Evolutionary conservation across 208 protist genomes (phyloP), one percentile per base, ranked within the genome.

Genomic region (Trypanosoma vivax): DNA sequence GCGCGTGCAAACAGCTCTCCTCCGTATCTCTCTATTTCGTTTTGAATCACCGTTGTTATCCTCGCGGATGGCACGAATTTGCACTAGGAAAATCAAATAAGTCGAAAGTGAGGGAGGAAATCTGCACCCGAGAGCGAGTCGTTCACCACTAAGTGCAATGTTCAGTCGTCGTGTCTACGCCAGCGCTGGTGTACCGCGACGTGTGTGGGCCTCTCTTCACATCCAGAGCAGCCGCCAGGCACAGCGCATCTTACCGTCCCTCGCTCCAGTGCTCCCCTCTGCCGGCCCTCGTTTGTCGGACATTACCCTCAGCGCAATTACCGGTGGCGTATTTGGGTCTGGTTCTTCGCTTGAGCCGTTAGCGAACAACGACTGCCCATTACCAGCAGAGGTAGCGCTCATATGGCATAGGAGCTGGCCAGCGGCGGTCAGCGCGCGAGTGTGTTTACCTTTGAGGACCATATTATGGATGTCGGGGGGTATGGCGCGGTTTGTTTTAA

Each of bases 151-250:
- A n/a, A 13, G 7, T 14, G 43, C 7, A 6, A 92, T 92, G 84
- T 92, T 92, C 54, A 74, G 77, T 31, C 76, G 84, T 40, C 84
- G 84, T 41, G 76, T 88, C 5, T 92, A 87, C 54, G 76, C 80
- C 24, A 92, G 84, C 45, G 72, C 78, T 0, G 63, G 72, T 18
- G 54, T 92, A 13, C 84, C 84, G 16, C 84, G 84, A 16, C 65
- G 64, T 28, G 71, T 78, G 72, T 92, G 76, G 75, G 52, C 64
- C 18, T 52, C 59, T 33, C 53, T 92, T 57, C 74, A 87, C 69
- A 83, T 92, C 33, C 73, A 83, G 35, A 87, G 54, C 54, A 51
- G 38, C 10, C 39, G 58, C 5, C 84, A 92, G 59, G 77, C 83
- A 14, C 42, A 41, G 40, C 83, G 78, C 34, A 33, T 74, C 50